Base-by-base conservation (phyloP, 2,329 filamentous ascomycete species). In the Colletotrichum gloeosporioides region DNA sequence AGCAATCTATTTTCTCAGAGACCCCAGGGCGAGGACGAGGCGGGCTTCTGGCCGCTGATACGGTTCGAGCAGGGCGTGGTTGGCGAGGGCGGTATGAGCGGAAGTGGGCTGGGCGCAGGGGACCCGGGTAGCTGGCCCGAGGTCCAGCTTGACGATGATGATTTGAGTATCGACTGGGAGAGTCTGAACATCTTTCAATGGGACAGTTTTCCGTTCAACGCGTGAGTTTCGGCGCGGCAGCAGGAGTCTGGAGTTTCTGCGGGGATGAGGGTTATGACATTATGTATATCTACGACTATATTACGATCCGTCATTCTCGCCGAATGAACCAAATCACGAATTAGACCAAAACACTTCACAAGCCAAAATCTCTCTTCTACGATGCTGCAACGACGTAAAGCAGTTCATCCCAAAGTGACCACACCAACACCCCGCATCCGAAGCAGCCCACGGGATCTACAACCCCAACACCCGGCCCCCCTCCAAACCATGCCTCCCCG, bases 401-500 rank as follows among this genome's bases (percentile, higher is more conserved):
- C 2, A 53, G 10, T 8, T 53, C n/a, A 53, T 53, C 44, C 44
- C 44, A 53, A 53, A 53, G 44, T 22, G 10, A 53, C 6, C 44
- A 53, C 6, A 2, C 13, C n/a, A 13, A 53, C 44, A 53, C 44
- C 44, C 44, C 44, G 44, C 44, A 53, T 53, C 44, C 44, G 44
- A 53, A 53, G 44, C 44, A 53, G 5, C 44, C 2, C 44, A 25
- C 44, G n/a, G n/a, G n/a, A 22, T 53, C 44, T 0, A 4, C 22
- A 49, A 53, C 44, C 44, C 44, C 44, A 53, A 53, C n/a, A 53
- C n/a, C 44, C 44, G 44, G 44, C 44, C n/a, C 44, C 10, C 44
- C 39, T 53, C 44, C 44, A 22, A 53, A 0, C 0, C 44, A 53
- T 7, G n/a, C 44, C 1, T 53, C 44, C 6, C 44, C 0, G 12